Conservation (phyloP, 805 yeast genomes). For the Ogataea glucozyma region DNA sequence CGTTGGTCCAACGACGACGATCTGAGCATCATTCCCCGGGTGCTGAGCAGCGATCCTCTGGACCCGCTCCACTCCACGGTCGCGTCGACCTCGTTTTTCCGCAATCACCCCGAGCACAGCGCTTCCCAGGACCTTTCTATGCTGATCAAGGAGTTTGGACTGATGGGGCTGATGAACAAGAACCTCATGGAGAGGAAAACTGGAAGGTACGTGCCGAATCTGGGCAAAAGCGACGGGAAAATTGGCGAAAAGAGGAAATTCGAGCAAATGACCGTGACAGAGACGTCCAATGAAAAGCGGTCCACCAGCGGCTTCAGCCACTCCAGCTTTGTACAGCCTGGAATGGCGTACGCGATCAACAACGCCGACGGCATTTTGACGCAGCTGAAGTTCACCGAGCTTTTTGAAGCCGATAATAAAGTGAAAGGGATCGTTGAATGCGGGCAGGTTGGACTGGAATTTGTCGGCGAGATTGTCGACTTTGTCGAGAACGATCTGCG, state of each 20-base stretch:
- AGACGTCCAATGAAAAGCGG: background rate
- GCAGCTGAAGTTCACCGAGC: slow-evolving; percentile 26
- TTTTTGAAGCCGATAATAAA: slow-evolving; percentile 13
- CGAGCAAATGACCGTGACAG: slow-evolving; percentile 13
- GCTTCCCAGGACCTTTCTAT: slow-evolving; percentile 16
- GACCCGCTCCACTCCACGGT: slow-evolving; percentile 4
- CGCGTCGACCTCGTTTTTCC: slow-evolving; percentile 29
- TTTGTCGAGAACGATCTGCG: slow-evolving; percentile 33
- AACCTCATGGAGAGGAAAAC: slow-evolving; percentile 24
- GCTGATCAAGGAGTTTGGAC: slow-evolving; percentile 26
- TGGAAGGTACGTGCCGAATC: background rate
- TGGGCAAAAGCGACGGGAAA: background rate
- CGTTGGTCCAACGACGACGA: slow-evolving; percentile 29
- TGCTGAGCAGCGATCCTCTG: slow-evolving; percentile 19
- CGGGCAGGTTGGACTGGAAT: slow-evolving; percentile 22
- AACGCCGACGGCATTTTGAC: slow-evolving; percentile 15
- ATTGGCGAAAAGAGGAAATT: slow-evolving; percentile 21
- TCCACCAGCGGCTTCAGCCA: slow-evolving; percentile 1
- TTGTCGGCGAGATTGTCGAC: slow-evolving; percentile 34
- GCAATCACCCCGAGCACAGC: slow-evolving; percentile 30
- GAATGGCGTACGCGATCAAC: slow-evolving; percentile 22
- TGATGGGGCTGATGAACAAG: slow-evolving; percentile 30
- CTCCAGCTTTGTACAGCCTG: slow-evolving; percentile 31
- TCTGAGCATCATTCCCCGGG: slow-evolving; percentile 28
- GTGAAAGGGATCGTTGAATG: slow-evolving; percentile 27